Conservation (phyloP, 768 basidiomycete genomes). For the Collybia nuda region DNA sequence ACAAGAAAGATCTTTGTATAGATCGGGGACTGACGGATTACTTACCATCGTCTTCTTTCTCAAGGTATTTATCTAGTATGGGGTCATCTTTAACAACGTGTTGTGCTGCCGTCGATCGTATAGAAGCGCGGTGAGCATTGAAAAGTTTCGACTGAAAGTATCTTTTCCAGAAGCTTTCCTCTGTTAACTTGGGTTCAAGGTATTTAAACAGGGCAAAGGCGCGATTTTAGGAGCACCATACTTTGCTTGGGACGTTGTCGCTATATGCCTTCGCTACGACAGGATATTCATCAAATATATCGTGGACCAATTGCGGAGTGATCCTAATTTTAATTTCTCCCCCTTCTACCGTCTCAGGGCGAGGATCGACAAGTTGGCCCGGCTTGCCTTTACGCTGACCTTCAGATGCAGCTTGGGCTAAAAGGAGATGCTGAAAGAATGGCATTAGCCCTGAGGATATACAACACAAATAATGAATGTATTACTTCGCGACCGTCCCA, state of each 20-base stretch:
- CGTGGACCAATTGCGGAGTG: conserved; percentile 88
- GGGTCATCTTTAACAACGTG: conserved; percentile 88
- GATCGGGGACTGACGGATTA: conserved; percentile 1
- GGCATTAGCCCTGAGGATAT: conserved; percentile 12
- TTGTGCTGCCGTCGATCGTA: conserved; percentile 80
- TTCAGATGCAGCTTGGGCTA: conserved; percentile 74
- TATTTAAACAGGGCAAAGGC: conserved; percentile 3
- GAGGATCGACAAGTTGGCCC: conserved; percentile 84
- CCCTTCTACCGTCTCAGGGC: conserved; percentile 79
- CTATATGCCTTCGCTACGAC: conserved; percentile 90
- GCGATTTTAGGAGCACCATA: conserved; percentile 27
- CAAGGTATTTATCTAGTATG: conserved; percentile 95
- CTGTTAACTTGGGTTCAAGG: conserved; percentile 59
- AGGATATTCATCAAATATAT: conserved; percentile 98
- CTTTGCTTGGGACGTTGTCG: conserved; percentile 90
- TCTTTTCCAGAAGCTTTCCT: conserved; percentile 94
- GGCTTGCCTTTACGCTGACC: conserved; percentile 78
- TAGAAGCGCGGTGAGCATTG: conserved; percentile 92
- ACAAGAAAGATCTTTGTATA: neutral
- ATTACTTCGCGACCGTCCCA: conserved; percentile 94
- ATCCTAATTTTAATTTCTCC: conserved; percentile 89
- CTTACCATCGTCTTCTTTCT: conserved; percentile 91
- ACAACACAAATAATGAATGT: conserved; percentile 10
- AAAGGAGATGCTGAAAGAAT: conserved; percentile 61
- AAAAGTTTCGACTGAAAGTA: conserved; percentile 97